A percentile compares a stretch with the other conserved stretches of the same genome.
Conservation (phyloP, 176 grass and related monocot species). For the Tuctoria greenei region DNA sequence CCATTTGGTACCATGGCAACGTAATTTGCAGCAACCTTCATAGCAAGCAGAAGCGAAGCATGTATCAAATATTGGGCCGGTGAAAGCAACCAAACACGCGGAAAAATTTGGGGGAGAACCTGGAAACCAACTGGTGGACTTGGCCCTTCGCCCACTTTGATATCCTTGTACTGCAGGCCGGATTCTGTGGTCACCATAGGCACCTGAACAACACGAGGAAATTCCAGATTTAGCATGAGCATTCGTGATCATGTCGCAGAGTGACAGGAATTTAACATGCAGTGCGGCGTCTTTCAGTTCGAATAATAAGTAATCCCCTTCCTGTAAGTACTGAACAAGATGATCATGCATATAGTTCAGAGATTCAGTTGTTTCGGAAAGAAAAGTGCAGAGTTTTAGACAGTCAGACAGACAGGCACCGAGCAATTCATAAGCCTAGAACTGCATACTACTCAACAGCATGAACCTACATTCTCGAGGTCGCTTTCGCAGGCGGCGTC, state of each 20-base stretch:
- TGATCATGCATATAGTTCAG: not conserved
- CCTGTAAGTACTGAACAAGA: not conserved
- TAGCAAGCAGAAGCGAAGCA: not conserved
- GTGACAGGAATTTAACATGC: too few relatives aligned
- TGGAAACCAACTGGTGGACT: constrained; percentile 88
- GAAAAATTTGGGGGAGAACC: constrained; percentile 26
- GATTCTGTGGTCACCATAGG: constrained; percentile 89
- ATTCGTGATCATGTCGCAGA: not conserved
- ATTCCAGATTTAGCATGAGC: not conserved
- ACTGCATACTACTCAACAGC: not conserved
- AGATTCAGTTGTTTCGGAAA: not conserved
- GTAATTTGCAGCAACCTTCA: constrained; percentile 96
- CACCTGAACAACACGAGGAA: constrained; percentile 38
- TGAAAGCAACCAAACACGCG: not conserved
- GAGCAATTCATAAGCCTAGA: not conserved
- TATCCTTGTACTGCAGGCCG: constrained; percentile 91
- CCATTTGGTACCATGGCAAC: constrained; percentile 82
- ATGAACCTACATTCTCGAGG: constrained; percentile 86
- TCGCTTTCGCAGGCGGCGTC: constrained; percentile 68
- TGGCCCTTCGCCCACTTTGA: constrained; percentile 70
- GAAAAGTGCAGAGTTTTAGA: not conserved
- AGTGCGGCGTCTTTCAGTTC: not conserved
- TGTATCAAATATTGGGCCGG: too few relatives aligned
- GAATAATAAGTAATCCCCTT: not conserved
- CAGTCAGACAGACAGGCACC: not conserved